A percentile compares a stretch with the other conserved stretches of the same genome.
Conservation (phyloP, 768 basidiomycete genomes). For the Hortiboletus campestris region DNA sequence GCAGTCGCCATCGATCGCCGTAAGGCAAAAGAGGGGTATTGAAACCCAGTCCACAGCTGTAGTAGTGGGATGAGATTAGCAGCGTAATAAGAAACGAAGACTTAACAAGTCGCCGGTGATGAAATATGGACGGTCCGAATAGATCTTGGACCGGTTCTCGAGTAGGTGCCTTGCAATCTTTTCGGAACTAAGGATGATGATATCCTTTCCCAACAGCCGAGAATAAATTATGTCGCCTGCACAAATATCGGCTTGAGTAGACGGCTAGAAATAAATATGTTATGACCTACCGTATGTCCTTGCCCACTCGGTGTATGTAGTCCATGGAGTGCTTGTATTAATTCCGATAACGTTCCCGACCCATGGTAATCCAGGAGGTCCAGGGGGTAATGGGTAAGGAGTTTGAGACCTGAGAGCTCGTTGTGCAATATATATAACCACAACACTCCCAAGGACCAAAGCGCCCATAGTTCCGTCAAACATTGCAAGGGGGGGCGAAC, state of each 20-base stretch:
- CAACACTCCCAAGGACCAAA: not conserved
- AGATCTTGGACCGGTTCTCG: not conserved
- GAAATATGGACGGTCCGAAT: not conserved
- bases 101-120: not conserved
- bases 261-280: not conserved
- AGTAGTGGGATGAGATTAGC: not conserved
- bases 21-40: not conserved
- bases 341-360: not conserved
- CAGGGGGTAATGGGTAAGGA: not conserved
- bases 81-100: not conserved
- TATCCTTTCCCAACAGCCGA: not conserved
- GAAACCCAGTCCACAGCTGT: not conserved
- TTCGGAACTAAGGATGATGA: constrained; percentile 9
- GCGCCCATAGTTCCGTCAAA: not conserved
- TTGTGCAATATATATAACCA: not conserved
- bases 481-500: no score
- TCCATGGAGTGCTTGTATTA: not conserved
- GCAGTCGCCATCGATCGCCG: not conserved
- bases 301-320: not conserved
- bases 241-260: not conserved
- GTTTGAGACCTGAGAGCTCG: not conserved
- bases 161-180: not conserved
- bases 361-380: constrained; percentile 1
- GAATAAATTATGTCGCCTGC: constrained; percentile 8
- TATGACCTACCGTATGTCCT: constrained; percentile 1